Percentiles rank a stretch among this genome's conserved stretches.
Conservation (phyloP, 164 flowering plant species). For the Sextonia rubra region DNA sequence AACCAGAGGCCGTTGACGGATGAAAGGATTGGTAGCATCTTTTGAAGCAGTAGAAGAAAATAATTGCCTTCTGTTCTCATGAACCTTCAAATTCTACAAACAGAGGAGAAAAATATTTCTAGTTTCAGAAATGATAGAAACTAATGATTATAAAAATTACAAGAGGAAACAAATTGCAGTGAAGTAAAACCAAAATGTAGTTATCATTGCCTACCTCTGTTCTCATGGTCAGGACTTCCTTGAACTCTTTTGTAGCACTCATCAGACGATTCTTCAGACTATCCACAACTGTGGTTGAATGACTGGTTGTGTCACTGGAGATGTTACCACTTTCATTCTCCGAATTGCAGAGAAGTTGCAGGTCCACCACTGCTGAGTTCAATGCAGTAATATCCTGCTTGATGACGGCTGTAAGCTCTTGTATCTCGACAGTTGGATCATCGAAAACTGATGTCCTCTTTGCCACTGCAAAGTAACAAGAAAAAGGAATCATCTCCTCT, state of each 20-base stretch:
- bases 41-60: conserved; percentile 72
- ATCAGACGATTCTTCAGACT: conserved; percentile 86
- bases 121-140: background rate
- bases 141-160: background rate
- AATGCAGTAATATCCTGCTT: conserved; percentile 97
- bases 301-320: conserved; percentile 78
- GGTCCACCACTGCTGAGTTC: conserved; percentile 89
- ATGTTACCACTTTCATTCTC: conserved; percentile 69
- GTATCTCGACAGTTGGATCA: conserved; percentile 93
- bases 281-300: conserved; percentile 94
- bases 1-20: conserved; percentile 92
- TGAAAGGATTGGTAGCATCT: conserved; percentile 79
- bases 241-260: conserved; percentile 93
- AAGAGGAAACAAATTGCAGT: background rate
- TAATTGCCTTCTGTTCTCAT: conserved; percentile 88
- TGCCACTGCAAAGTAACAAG: conserved; percentile 60
- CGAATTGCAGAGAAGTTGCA: conserved; percentile 76
- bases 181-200: background rate
- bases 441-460: conserved; percentile 94
- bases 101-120: background rate
- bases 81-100: conserved; percentile 80
- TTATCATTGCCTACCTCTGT: conserved; percentile 63
- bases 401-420: conserved; percentile 91
- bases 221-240: conserved; percentile 93
- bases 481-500: background rate